Conservation (phyloP, 768 basidiomycete genomes). For the Polyporus arcularius region DNA sequence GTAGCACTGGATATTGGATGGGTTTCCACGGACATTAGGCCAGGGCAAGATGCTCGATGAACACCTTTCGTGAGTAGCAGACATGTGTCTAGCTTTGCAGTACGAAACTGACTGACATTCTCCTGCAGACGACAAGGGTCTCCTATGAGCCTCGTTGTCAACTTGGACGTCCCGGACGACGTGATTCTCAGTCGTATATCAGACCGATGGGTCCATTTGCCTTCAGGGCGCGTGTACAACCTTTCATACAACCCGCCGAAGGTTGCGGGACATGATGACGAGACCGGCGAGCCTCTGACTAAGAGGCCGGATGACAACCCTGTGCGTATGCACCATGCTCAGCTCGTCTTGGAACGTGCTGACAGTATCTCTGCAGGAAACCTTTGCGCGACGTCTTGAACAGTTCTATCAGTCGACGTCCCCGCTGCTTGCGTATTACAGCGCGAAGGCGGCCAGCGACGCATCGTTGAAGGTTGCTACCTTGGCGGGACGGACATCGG, state of each 20-base stretch:
- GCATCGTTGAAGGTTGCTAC: slow-evolving; percentile 55
- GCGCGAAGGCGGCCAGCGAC: slow-evolving; percentile 36
- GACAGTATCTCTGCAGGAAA: slow-evolving; percentile 49
- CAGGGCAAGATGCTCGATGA: slow-evolving; percentile 80
- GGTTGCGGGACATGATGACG: slow-evolving; percentile 77
- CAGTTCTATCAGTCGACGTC: slow-evolving; percentile 81
- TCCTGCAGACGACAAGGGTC: slow-evolving; percentile 53
- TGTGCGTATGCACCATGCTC: slow-evolving; percentile 44
- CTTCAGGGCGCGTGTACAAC: slow-evolving; percentile 91
- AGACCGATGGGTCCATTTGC: slow-evolving; percentile 86
- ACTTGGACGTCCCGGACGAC: slow-evolving; percentile 86
- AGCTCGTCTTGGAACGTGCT: neutral
- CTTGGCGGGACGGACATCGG: slow-evolving; percentile 72
- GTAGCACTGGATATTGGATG: slow-evolving; percentile 91
- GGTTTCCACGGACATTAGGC: slow-evolving; percentile 87
- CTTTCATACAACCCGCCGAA: slow-evolving; percentile 84
- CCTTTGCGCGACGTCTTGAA: slow-evolving; percentile 72
- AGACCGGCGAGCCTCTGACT: slow-evolving; percentile 85
- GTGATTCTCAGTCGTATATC: slow-evolving; percentile 85
- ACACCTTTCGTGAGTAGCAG: slow-evolving; percentile 60
- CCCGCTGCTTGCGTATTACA: slow-evolving; percentile 77
- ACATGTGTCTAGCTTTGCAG: neutral
- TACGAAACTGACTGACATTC: neutral
- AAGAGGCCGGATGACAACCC: slow-evolving; percentile 90
- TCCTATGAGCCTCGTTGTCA: slow-evolving; percentile 79